A percentile compares a stretch with the other conserved stretches of the same genome.
Conservation (phyloP, 805 yeast species). For the Phaffomyces antillensis region DNA sequence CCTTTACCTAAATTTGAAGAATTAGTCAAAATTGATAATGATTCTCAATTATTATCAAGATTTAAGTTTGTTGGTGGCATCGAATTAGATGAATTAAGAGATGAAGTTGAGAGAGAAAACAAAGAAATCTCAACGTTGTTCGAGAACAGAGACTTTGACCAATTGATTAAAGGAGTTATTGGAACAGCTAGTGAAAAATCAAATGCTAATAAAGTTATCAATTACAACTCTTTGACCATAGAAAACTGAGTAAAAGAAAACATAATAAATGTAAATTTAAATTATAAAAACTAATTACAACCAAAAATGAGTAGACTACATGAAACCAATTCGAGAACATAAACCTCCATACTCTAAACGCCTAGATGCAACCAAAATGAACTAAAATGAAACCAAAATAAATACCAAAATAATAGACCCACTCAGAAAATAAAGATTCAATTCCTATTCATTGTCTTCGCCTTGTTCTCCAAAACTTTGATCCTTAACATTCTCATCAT, state of each 20-base stretch:
- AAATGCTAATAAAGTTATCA: constrained; percentile 28
- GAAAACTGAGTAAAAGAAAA: constrained; percentile 12
- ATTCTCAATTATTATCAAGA: constrained; percentile 14
- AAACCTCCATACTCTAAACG: too few species aligned
- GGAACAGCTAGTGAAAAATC: constrained; percentile 31
- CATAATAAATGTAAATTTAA: not conserved
- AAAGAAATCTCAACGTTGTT: constrained; percentile 15
- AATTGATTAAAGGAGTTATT: constrained; percentile 27
- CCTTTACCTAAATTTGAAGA: constrained; percentile 25
- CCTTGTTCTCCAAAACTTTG: too few species aligned
- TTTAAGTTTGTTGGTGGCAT: constrained; percentile 18
- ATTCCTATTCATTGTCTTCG: too few species aligned
- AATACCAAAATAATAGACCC: too few species aligned
- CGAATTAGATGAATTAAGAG: constrained; percentile 19
- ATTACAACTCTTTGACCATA: constrained; percentile 29
- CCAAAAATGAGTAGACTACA: too few species aligned
- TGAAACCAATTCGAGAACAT: too few species aligned
- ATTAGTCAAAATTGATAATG: constrained; percentile 12
- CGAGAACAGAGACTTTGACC: constrained; percentile 16
- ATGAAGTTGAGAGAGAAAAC: constrained; percentile 17
- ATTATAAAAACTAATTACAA: not conserved
- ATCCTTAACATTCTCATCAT: constrained; percentile 9
- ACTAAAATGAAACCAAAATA: too few species aligned
- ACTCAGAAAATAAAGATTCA: too few species aligned
- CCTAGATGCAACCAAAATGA: too few species aligned